Percentiles rank a stretch among this genome's conserved stretches.
These are phyloP conservation scores for Anastatica hierochuntica DNA, from an alignment of 345 rosid species.

Conservation along the genomic window DNA sequence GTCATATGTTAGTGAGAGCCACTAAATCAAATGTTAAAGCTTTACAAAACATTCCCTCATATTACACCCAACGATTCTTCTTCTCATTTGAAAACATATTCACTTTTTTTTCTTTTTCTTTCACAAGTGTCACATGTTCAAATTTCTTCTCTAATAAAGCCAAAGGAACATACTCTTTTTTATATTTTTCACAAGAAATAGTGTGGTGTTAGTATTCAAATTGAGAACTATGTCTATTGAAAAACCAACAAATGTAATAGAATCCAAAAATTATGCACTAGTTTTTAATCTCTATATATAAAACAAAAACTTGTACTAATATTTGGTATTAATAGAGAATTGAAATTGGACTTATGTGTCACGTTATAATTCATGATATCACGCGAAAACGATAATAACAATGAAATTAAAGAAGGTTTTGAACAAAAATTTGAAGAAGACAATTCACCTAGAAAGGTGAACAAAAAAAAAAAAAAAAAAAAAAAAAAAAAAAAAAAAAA, in stretches of 20 bases:
- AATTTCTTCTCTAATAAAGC: background rate
- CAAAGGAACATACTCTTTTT: background rate
- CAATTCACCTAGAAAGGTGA: slow-evolving; percentile 22
- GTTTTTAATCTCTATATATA: background rate
- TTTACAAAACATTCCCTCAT: slow-evolving; percentile 20
- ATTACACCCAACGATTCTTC: slow-evolving; percentile 3
- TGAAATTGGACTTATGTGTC: slow-evolving; percentile 24
- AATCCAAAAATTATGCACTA: slow-evolving; percentile 2
- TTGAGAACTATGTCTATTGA: slow-evolving; percentile 7
- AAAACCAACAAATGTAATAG: background rate
- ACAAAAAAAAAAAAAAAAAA: too few relatives aligned
- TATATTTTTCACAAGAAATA: background rate
- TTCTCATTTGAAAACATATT: background rate
- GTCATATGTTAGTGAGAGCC: slow-evolving; percentile 6
- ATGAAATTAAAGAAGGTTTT: background rate
- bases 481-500: too few relatives aligned
- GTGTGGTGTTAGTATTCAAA: slow-evolving; percentile 11
- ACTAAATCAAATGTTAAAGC: slow-evolving; percentile 15
- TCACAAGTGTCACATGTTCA: background rate
- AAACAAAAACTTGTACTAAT: background rate
- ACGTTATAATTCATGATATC: slow-evolving; percentile 15
- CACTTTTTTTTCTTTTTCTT: background rate
- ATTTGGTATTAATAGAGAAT: too few relatives aligned
- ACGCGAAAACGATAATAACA: slow-evolving; percentile 16
- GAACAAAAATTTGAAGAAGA: slow-evolving; percentile 10